Evolutionary conservation across 768 basidiomycete species (phyloP).

Genomic region (Podaxis mareebaensis): DNA sequence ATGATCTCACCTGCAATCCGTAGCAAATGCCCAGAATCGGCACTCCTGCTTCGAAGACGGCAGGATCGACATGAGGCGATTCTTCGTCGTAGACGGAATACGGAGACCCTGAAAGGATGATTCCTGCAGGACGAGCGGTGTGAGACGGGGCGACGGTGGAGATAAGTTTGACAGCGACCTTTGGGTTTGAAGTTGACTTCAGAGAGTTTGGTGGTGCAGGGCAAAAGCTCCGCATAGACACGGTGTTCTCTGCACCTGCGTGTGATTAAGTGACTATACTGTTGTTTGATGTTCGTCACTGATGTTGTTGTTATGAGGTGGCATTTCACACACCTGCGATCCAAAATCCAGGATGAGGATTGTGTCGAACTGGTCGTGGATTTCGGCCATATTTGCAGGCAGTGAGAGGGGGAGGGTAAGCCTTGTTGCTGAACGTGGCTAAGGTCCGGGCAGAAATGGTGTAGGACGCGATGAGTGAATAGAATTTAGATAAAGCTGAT

Average conservation of each 20-base stretch:
- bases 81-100: slow-evolving; percentile 96
- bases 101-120: slow-evolving; percentile 96
- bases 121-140: slow-evolving; percentile 45
- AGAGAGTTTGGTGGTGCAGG: slow-evolving; percentile 88
- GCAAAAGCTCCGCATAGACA: slow-evolving; percentile 96
- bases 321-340: slow-evolving; percentile 67
- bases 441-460: not conserved
- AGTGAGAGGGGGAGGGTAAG: not conserved
- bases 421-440: not conserved
- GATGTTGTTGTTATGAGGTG: slow-evolving; percentile 15
- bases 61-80: slow-evolving; percentile 93
- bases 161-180: slow-evolving; percentile 48
- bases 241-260: slow-evolving; percentile 96
- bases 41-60: slow-evolving; percentile 82
- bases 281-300: slow-evolving; percentile 17
- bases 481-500: not conserved
- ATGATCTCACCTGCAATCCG: slow-evolving; percentile 76
- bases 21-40: slow-evolving; percentile 98
- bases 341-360: slow-evolving; percentile 97
- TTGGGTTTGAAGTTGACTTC: slow-evolving; percentile 94
- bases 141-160: slow-evolving; percentile 6
- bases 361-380: slow-evolving; percentile 94
- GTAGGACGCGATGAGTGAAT: not conserved
- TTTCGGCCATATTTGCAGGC: slow-evolving; percentile 64
- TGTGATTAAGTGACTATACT: slow-evolving; percentile 98